These are phyloP conservation scores for Aspergillus melleus DNA, from an alignment of 2,329 filamentous ascomycete species.

Conservation along the genomic window DNA sequence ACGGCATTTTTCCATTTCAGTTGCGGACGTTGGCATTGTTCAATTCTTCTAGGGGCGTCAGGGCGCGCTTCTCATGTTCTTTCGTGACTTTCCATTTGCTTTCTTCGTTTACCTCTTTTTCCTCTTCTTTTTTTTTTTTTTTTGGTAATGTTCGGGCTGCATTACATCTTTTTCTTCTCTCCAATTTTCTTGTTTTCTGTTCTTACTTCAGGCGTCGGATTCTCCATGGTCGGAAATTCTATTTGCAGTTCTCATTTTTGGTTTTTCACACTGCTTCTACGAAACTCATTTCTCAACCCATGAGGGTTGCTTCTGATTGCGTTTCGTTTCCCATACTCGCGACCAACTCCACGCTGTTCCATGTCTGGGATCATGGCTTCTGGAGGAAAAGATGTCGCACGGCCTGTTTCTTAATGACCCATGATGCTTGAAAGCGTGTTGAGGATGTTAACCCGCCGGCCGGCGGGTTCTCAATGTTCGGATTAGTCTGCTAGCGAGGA, in stretches of 20 bases:
- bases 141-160: conserved; percentile 25
- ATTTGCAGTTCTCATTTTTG: conserved; percentile 22
- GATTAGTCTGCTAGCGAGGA: neutral
- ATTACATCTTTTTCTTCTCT: conserved; percentile 32
- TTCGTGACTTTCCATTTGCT: conserved; percentile 23
- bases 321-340: neutral
- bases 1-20: conserved; percentile 34
- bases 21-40: conserved; percentile 38
- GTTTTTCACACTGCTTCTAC: conserved; percentile 22
- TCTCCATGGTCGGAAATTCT: conserved; percentile 23
- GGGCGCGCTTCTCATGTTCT: conserved; percentile 30
- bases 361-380: neutral
- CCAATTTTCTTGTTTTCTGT: conserved; percentile 24
- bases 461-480: neutral
- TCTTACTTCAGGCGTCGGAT: conserved; percentile 29
- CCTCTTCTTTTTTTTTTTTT: conserved; percentile 8
- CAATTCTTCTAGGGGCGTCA: conserved; percentile 33
- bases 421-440: neutral
- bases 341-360: neutral
- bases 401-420: neutral
- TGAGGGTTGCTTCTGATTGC: neutral
- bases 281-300: neutral
- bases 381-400: neutral
- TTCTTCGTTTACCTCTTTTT: conserved; percentile 16
- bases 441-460: neutral